Evolutionary conservation across 345 rosid genomes (phyloP), one percentile per base, ranked within the genome.

Genomic region (Zanthoxylum bungeanum): DNA sequence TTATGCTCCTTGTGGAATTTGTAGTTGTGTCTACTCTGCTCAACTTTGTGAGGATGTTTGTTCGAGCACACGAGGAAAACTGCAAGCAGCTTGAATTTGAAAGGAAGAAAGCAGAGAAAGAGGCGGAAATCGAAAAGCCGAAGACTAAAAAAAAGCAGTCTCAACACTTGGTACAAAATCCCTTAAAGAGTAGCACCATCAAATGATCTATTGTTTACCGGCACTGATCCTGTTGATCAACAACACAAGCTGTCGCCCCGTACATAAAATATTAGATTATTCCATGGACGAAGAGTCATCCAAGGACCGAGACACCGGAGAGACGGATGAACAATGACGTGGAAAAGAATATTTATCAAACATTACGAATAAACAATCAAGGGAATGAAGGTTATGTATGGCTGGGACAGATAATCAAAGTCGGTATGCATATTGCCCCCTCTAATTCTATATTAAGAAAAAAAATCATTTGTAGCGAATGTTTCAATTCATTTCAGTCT

Each of bases 11-110:
- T 25, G 50, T 66, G 75, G 51, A 17, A 74, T 73, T 34, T 79
- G 66, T 76, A 89, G 97, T 92, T 78, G 95, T 92, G 37, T 85
- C 97, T 69, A 92, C 91, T 5, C 78, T 92, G 68, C 91, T 80
- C 68, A 89, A 86, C 82, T 92, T 92, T 79, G 88, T 85, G 69
- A 82, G 80, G 82, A 86, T 89, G 85, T 88, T 89, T 74, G 80
- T 80, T 57, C 91, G 83, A 58, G 90, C 97, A n/a, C 93, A 88
- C 2, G 79, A 79, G 19, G 97, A 89, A 75, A 91, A 91, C 83
- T 76, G 87, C 86, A 88, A 81, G 85, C 93, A 84, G 78, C 76
- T 81, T 16, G 97, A 88, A 74, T 55, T 79, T 52, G 93, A 86
- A 74, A 91, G 77, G 89, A 84, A 81, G 77, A 89, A 79, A 81